A percentile compares a stretch with the other conserved stretches of the same genome.
These are phyloP conservation scores for Podaxis sp. DNA, from an alignment of 768 basidiomycete species.

Conservation along the genomic window DNA sequence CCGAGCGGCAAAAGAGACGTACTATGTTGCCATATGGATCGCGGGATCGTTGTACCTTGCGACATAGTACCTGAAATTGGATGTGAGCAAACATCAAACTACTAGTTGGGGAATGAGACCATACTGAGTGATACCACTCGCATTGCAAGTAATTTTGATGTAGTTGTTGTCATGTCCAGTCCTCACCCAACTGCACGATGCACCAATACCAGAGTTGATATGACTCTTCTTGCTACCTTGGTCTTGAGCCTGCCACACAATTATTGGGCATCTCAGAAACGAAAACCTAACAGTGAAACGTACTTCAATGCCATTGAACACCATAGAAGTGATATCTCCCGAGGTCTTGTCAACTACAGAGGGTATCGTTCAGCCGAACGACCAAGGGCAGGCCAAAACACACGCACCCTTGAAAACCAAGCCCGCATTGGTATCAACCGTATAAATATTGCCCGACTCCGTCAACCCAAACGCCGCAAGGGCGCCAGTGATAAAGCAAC, in stretches of 20 bases:
- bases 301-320: conserved; percentile 33
- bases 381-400: not conserved
- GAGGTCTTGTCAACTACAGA: conserved; percentile 27
- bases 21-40: conserved; percentile 39
- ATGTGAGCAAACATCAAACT: not conserved
- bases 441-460: conserved; percentile 27
- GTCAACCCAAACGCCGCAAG: conserved; percentile 26
- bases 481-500: conserved; percentile 2
- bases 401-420: conserved; percentile 32
- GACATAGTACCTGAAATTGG: conserved; percentile 28
- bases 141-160: conserved; percentile 34
- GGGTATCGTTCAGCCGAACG: not conserved
- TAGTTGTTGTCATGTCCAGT: conserved; percentile 33
- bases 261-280: not conserved
- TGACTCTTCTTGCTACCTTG: conserved; percentile 29
- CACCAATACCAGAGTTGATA: conserved; percentile 31
- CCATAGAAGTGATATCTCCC: conserved; percentile 35
- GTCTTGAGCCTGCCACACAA: conserved; percentile 25
- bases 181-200: conserved; percentile 26
- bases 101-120: not conserved
- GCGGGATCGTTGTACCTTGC: conserved; percentile 33
- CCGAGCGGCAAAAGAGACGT: conserved; percentile 8
- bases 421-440: conserved; percentile 30
- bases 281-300: not conserved
- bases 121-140: conserved; percentile 31